phyloP scores from a whole-genome alignment of 2,329 filamentous ascomycete genomes.

The Penicillium sclerotigenum region DNA sequence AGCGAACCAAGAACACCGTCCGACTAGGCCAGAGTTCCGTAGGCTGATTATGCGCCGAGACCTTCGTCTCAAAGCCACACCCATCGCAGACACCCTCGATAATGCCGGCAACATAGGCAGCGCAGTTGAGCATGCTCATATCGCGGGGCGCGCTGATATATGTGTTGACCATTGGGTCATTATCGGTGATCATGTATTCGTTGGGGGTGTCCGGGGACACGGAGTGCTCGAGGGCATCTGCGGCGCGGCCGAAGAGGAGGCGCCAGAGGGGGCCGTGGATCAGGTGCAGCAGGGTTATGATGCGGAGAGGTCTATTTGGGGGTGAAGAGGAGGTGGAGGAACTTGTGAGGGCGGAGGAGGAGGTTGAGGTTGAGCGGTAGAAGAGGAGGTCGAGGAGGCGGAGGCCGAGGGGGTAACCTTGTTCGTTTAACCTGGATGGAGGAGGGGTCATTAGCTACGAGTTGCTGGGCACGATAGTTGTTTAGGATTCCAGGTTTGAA shows the following conservation, averaged over 20 bases:
- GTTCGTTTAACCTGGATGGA: constrained; percentile 68
- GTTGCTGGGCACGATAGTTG: not conserved
- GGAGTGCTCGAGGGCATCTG: constrained; percentile 88
- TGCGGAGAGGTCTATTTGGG: constrained; percentile 76
- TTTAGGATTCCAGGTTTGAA: not conserved
- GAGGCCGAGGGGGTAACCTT: constrained; percentile 90
- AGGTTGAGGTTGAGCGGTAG: constrained; percentile 76
- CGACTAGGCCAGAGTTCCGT: constrained; percentile 90
- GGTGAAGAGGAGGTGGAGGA: constrained; percentile 67
- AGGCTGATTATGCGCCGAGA: constrained; percentile 76
- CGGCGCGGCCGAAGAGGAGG: constrained; percentile 85
- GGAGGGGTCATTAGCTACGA: not conserved
- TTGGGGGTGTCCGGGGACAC: constrained; percentile 76
- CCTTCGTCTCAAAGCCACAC: constrained; percentile 80
- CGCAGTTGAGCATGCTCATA: constrained; percentile 95
- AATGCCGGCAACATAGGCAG: constrained; percentile 90
- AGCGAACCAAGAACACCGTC: constrained; percentile 94
- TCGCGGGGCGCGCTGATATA: constrained; percentile 92
- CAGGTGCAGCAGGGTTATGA: constrained; percentile 89
- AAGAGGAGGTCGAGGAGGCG: constrained; percentile 94
- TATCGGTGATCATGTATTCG: constrained; percentile 99
- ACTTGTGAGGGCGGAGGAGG: constrained; percentile 78
- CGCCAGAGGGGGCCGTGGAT: constrained; percentile 91
- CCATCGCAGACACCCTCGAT: constrained; percentile 95
- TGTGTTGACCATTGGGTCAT: constrained; percentile 91